phyloP scores from a whole-genome alignment of 495 filamentous ascomycete genomes.

The Endocarpon pusillum region DNA sequence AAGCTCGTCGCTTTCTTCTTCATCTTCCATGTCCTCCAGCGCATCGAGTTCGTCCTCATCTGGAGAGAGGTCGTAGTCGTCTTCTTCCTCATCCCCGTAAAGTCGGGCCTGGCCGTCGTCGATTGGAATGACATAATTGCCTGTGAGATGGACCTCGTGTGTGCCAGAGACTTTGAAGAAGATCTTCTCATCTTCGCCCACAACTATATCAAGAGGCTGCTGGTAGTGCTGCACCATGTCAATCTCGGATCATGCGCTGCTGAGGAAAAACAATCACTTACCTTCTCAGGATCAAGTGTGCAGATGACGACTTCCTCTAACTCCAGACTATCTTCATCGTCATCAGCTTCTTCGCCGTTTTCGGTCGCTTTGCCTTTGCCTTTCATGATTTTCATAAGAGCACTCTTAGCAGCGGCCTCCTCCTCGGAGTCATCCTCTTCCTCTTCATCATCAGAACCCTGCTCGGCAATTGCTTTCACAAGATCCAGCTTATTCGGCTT shows the following conservation, averaged over 20 bases:
- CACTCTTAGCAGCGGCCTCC: slow-evolving; percentile 42
- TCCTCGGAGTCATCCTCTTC: slow-evolving; percentile 41
- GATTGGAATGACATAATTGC: slow-evolving; percentile 69
- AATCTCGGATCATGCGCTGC: background rate
- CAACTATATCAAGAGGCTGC: slow-evolving; percentile 82
- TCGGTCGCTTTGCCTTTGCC: slow-evolving; percentile 62
- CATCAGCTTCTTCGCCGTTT: slow-evolving; percentile 46
- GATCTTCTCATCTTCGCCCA: slow-evolving; percentile 68
- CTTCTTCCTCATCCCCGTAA: slow-evolving; percentile 51
- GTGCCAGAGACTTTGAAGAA: slow-evolving; percentile 88
- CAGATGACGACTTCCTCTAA: slow-evolving; percentile 83
- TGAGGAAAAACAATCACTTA: slow-evolving; percentile 19
- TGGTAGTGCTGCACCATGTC: slow-evolving; percentile 57
- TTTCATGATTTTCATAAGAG: slow-evolving; percentile 49
- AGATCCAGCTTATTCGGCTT: slow-evolving; percentile 55
- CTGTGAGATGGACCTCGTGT: slow-evolving; percentile 78
- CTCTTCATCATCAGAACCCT: slow-evolving; percentile 43
- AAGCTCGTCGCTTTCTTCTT: slow-evolving; percentile 70
- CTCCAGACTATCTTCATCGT: slow-evolving; percentile 47
- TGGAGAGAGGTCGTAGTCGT: slow-evolving; percentile 68
- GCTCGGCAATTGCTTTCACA: slow-evolving; percentile 46
- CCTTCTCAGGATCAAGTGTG: slow-evolving; percentile 75
- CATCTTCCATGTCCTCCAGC: slow-evolving; percentile 40
- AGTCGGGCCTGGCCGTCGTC: slow-evolving; percentile 43
- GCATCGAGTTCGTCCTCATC: slow-evolving; percentile 56